Percentiles rank a stretch among this genome's conserved stretches.
phyloP scores from a whole-genome alignment of 345 rosid species.

The Pelargonium nanum region DNA sequence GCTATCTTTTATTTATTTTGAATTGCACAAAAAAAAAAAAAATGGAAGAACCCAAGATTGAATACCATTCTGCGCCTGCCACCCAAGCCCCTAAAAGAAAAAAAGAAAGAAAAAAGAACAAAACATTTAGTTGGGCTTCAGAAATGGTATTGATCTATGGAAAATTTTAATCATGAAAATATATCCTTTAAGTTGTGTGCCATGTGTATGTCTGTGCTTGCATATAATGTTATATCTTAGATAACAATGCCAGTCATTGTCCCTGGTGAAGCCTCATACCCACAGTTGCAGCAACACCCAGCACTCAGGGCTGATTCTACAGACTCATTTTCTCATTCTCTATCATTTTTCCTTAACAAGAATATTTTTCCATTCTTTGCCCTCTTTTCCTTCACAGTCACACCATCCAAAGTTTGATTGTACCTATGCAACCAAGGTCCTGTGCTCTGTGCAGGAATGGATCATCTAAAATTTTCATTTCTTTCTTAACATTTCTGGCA shows the following conservation, averaged over 20 bases:
- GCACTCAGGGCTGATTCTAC: not conserved
- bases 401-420: not conserved
- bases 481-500: not conserved
- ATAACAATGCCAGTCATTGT: not conserved
- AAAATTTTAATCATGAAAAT: not conserved
- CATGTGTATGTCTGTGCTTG: too few species aligned
- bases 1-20: not conserved
- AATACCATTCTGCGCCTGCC: not conserved
- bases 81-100: not conserved
- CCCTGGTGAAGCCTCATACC: not conserved
- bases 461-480: too few species aligned
- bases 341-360: not conserved
- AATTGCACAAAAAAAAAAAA: not conserved
- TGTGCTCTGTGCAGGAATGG: too few species aligned
- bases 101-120: too few species aligned
- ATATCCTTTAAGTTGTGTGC: not conserved
- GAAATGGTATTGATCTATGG: not conserved
- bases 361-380: not conserved
- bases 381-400: not conserved
- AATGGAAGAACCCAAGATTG: not conserved
- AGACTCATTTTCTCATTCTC: not conserved
- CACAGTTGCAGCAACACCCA: too few species aligned
- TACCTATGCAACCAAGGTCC: too few species aligned
- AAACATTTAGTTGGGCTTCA: not conserved
- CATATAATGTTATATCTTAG: too few species aligned